Evolutionary conservation across 1,139 yeast species (phyloP), one percentile per base, ranked within the genome.

Genomic region (Suhomyces chickasaworum): DNA sequence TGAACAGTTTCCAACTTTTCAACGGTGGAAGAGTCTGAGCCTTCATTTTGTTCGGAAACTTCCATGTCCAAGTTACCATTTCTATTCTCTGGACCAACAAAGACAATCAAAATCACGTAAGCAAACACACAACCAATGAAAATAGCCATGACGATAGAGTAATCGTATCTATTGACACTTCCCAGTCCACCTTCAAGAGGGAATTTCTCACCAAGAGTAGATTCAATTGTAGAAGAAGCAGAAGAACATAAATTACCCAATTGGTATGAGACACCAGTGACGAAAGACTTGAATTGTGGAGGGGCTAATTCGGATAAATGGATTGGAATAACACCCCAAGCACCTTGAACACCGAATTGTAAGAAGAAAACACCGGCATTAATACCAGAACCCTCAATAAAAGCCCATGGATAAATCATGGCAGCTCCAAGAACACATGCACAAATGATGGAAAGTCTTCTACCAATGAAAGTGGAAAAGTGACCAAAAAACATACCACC

Each of bases 251-350:
- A 77, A 66, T 87, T 88, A 74, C 96, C 96, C 58, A 88, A 76
- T 67, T 88, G 96, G 60, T 88, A 88, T 20, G 90, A 75, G 43
- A 81, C 78, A 60, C 96, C 96, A 40, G 80, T 81, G 43, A 85
- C 83, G 54, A 86, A 83, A 3, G 91, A 75, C 62, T 87, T 77
- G 68, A 83, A 84, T 54, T 84, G 83, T 21, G 91, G 91, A 35
- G 81, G 83, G n/a, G 93, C 79, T 53, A 88, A 74, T 66, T 87
- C 95, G 2, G 88, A 75, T 42, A 87, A 71, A 64, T 86, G 89
- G 52, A 86, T 80, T 45, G 96, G 96, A 54, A 86, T 77, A 39
- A 86, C 87, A 56, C 95, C 95, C 90, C 95, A 89, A 15, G 89
- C 86, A 53, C 96, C 96, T 66, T 87, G 95, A 41, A 88, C 93